Percentiles rank a stretch among this genome's conserved stretches.
Conservation (phyloP, 176 grass and related monocot species). For the Tuctoria greenei region DNA sequence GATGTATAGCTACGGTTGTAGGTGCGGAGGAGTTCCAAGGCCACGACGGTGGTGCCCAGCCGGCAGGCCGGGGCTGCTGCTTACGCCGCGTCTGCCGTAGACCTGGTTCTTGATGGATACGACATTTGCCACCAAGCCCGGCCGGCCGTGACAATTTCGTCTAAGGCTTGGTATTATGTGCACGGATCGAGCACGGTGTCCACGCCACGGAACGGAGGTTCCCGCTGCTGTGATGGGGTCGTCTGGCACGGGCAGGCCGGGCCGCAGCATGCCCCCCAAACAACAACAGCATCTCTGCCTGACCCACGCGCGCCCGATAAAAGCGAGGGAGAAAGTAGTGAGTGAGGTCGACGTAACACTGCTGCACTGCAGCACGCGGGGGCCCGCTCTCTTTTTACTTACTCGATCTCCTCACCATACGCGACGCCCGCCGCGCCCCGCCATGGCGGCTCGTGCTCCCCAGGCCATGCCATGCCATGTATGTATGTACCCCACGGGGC, state of each 20-base stretch:
- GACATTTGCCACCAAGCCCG: too few relatives aligned
- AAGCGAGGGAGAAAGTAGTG: conserved; percentile 65
- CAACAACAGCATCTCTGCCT: neutral
- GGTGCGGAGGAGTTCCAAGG: neutral
- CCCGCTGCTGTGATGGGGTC: too few relatives aligned
- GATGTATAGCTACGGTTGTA: too few relatives aligned
- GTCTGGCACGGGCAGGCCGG: neutral
- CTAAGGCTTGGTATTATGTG: too few relatives aligned
- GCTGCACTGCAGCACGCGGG: neutral
- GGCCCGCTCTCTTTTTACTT: neutral
- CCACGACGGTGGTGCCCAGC: too few relatives aligned
- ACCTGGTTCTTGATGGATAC: neutral
- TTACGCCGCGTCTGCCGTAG: neutral
- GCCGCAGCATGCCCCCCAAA: neutral
- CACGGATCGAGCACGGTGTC: neutral
- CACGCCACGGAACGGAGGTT: too few relatives aligned
- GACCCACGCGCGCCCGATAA: conserved; percentile 54
- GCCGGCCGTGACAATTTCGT: too few relatives aligned
- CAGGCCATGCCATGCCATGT: too few relatives aligned
- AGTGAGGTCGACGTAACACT: conserved; percentile 35
- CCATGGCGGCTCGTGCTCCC: too few relatives aligned
- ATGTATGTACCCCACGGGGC: too few relatives aligned
- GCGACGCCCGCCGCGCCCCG: neutral
- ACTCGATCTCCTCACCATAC: neutral
- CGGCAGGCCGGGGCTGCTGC: too few relatives aligned